These are phyloP conservation scores for Talaromyces sp. DNA, from an alignment of 2,329 filamentous ascomycete species.

Conservation along the genomic window DNA sequence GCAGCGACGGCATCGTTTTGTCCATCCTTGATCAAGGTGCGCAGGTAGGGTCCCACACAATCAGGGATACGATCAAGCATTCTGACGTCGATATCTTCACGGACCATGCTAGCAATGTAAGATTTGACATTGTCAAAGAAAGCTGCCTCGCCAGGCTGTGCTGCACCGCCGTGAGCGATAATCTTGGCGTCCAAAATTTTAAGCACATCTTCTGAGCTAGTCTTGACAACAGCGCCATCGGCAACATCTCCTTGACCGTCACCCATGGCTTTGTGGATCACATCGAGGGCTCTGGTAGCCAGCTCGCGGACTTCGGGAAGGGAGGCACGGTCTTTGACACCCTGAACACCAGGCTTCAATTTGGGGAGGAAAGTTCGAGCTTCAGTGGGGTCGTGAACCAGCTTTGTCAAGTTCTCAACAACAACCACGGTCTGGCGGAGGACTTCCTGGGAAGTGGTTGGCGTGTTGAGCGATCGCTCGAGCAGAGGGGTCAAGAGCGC, in stretches of 20 bases:
- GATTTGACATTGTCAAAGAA: constrained; percentile 62
- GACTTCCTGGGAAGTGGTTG: constrained; percentile 86
- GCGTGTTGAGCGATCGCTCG: constrained; percentile 73
- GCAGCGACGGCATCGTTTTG: constrained; percentile 63
- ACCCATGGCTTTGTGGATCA: constrained; percentile 92
- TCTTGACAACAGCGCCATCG: constrained; percentile 56
- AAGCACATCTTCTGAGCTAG: constrained; percentile 64
- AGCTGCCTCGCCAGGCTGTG: constrained; percentile 56
- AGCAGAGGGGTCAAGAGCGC: constrained; percentile 91
- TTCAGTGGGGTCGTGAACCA: constrained; percentile 93
- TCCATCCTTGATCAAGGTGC: constrained; percentile 60
- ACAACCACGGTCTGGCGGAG: constrained; percentile 94
- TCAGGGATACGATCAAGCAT: constrained; percentile 66
- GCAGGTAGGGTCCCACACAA: constrained; percentile 70
- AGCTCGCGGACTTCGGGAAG: constrained; percentile 92
- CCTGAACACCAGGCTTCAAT: constrained; percentile 87
- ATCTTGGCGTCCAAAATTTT: constrained; percentile 71
- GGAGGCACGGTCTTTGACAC: constrained; percentile 79
- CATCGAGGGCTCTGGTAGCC: constrained; percentile 71
- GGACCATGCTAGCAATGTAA: constrained; percentile 79
- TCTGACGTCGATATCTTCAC: constrained; percentile 81
- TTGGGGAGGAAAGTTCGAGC: constrained; percentile 93
- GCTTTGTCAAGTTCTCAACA: constrained; percentile 94
- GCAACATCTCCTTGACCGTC: constrained; percentile 50
- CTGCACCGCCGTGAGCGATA: constrained; percentile 61